Conservation (phyloP, 2,329 filamentous ascomycete genomes). For the Lecanicillium sp. region DNA sequence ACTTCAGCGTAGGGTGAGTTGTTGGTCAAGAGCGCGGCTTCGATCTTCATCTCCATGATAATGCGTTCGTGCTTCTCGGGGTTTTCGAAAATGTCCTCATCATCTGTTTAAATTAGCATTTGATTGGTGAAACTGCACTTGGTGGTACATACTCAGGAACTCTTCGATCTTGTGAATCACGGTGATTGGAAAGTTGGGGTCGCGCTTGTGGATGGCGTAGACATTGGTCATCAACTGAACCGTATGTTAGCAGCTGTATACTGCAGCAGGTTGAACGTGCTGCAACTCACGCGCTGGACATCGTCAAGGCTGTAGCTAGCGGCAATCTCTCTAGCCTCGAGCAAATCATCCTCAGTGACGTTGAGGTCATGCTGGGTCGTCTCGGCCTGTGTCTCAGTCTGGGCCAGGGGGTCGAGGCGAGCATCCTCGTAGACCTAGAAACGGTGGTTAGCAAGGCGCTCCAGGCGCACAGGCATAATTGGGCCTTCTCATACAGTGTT, state of each 20-base stretch:
- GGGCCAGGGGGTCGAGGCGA: neutral
- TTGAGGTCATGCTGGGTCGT: conserved; percentile 18
- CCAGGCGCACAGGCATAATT: too few species aligned
- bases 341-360: conserved; percentile 26
- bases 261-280: neutral
- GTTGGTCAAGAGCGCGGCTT: conserved; percentile 45
- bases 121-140: too few species aligned
- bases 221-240: conserved; percentile 22
- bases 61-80: conserved; percentile 36
- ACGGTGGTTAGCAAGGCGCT: too few species aligned
- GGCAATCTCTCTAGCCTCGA: conserved; percentile 26
- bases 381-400: conserved; percentile 7
- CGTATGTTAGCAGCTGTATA: neutral
- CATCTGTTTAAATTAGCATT: conserved; percentile 4
- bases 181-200: conserved; percentile 35
- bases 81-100: conserved; percentile 26
- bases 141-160: conserved; percentile 24
- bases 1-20: conserved; percentile 52
- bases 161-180: conserved; percentile 22
- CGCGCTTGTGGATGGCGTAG: conserved; percentile 30
- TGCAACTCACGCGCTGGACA: conserved; percentile 17
- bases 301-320: conserved; percentile 23
- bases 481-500: too few species aligned
- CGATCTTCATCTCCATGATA: conserved; percentile 47
- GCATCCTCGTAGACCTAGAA: neutral